Percentiles rank a stretch among this genome's conserved stretches.
Conservation (phyloP, 140 eudicot genomes). For the Oenanthe javanica region DNA sequence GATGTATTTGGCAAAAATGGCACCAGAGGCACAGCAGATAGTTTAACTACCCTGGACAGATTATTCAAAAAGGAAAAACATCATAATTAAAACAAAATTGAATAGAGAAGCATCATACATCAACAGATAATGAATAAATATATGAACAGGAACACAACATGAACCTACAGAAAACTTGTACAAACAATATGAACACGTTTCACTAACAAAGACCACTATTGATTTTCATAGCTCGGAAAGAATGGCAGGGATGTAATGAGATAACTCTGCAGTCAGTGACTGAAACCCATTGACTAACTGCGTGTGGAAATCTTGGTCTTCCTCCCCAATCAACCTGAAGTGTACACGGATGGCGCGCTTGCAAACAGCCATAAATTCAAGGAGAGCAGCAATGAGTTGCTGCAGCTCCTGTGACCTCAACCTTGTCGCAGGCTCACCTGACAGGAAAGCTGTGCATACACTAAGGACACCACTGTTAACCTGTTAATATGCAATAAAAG, state of each 20-base stretch:
- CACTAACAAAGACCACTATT: constrained; percentile 15
- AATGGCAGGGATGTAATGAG: constrained; percentile 98
- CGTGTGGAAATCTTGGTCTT: constrained; percentile 97
- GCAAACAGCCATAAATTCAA: constrained; percentile 98
- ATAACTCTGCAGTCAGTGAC: constrained; percentile 92
- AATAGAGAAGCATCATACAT: neutral
- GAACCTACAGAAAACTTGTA: neutral
- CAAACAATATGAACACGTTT: constrained; percentile 20
- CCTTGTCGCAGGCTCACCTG: constrained; percentile 98
- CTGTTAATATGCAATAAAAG: constrained; percentile 23
- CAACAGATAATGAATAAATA: neutral
- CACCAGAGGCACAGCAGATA: neutral
- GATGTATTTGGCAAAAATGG: neutral
- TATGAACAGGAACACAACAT: neutral
- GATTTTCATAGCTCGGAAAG: constrained; percentile 75
- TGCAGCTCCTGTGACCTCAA: constrained; percentile 92
- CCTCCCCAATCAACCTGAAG: constrained; percentile 93
- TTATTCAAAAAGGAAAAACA: neutral
- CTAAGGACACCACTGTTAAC: constrained; percentile 96
- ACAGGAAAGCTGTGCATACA: constrained; percentile 95
- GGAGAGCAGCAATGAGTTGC: constrained; percentile 94
- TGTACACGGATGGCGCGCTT: constrained; percentile 96
- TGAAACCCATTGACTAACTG: constrained; percentile 95
- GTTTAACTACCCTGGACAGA: neutral
- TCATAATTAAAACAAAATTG: neutral